Base-by-base conservation (phyloP, 768 basidiomycete species). In the Lentinula lateritia region DNA sequence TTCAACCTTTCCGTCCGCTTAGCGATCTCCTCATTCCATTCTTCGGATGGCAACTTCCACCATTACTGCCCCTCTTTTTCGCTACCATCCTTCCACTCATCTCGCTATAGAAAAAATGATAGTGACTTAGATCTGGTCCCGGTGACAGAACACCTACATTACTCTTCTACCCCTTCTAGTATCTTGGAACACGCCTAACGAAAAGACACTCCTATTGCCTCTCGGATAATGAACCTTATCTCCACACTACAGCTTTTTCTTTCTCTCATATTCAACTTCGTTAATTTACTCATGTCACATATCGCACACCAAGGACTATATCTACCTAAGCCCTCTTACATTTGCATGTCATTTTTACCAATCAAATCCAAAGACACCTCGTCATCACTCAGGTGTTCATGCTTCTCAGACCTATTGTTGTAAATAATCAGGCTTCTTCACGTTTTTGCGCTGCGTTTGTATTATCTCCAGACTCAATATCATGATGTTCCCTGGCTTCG, bases 401-500 rank as follows among this genome's bases (percentile, higher is more conserved):
- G 23, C 46, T 28, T 23, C 7, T 20, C 5, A 48, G n/a, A 9
- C 20, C 12, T 23, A 46, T 46, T 23, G 1, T 23, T 45, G 28
- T 28, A 28, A 28, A 28, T 28, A 28, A 28, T 28, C 28, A 28
- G 28, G 28, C 28, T 28, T 4, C 28, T 28, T 28, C 28, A 28
- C 28, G 28, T 28, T 28, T 3, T 28, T 28, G 28, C 28, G 3
- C 28, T 28, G 28, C 28, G 3, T 28, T 28, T 28, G 28, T 45
- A 45, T 45, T 16, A 45, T 48, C 18, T 39, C 7, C 13, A 5
- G 28, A 28, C 28, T 39, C 2, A 10, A 52, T 9, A 35, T 52
- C 32, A 52, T 35, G 35, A 35, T 34, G 3, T 34, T 5, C 83
- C 87, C 65, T 89, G 85, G 20, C 77, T 79, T 62, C 75, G 78